Base-by-base conservation (phyloP, 345 rosid species). In the Moricandia arvensis region DNA sequence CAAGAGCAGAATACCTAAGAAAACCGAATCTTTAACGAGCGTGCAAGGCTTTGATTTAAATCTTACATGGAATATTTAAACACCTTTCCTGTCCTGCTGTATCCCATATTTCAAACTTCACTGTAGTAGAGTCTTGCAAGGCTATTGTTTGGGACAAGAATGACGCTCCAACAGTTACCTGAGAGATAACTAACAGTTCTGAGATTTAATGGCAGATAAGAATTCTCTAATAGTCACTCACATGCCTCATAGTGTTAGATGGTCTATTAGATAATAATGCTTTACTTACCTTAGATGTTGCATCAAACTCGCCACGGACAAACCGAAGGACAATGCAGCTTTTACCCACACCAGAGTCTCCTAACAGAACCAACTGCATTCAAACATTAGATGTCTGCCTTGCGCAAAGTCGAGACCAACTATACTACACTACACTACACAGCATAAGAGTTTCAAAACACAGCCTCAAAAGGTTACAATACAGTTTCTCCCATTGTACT, bases 51-150 rank as follows among this genome's bases (percentile, higher is more conserved):
- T 13, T 74, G 73, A 41, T 53, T 12, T 15, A 3, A 76, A 63
- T 29, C 47, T 55, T 55, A 2, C 35, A 30, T 37, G 68, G n/a
- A 38, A 4, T 9, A 30, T 16, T 31, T 74, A 26, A 66, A 59
- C 87, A 93, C 98, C 98, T 89, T 82, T 93, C 98, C 78, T 93
- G 98, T 13, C 98, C 98, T 58, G 98, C 98, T 63, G 98, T 93
- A 73, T 93, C 98, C 98, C 98, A 93, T 81, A 93, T 93, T 82
- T 93, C 98, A 86, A 93, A 91, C 84, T 93, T 93, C 47, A 93
- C 93, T 2, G 96, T 91, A n/a, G 98, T 93, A 68, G 96, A 91
- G 81, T 93, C 98, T 84, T 91, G 97, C 85, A 93, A 83, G 30
- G 98, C 93, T 82, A 91, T 86, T 17, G 98, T 93, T 80, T 93